Evolutionary conservation across 2,329 filamentous ascomycete genomes (phyloP), one percentile per base, ranked within the genome.

Genomic region (Pestalotiopsis fici): DNA sequence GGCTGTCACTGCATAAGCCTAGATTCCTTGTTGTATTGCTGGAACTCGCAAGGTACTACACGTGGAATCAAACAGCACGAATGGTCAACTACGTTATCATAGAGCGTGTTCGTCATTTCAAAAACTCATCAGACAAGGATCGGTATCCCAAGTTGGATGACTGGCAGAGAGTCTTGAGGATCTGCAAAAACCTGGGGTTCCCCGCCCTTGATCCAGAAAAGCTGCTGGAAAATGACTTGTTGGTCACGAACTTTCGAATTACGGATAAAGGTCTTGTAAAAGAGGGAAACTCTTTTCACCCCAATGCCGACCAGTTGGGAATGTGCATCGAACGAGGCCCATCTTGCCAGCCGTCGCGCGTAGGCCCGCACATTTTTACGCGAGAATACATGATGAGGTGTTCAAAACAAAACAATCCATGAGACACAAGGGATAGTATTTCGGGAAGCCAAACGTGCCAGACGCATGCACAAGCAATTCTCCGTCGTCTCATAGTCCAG

Each of bases 11-110:
- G 18, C 61, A 64, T 27, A 64, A 21, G 2, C 61, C 61, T 9
- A 54, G 61, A 31, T 64, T 64, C 23, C 61, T 64, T 15, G 39
- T 43, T 9, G 23, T 64, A 11, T 28, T 64, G 7, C 25, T 64
- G 23, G 61, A 64, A 18, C 61, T 64, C 21, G 61, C 61, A 28
- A n/a, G 47, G 15, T 25, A 64, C n/a, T 64, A 64, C 27, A 54
- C 61, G 12, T 64, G 61, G 61, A 39, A 55, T 12, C 61, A 64
- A 31, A 55, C 43, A 2, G 54, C 61, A n/a, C 7, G 25, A 6
- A 64, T 64, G 61, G 43, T 64, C 61, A 64, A 55, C 43, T 55
- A 64, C 28, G 23, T 47, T 15, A 35, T 64, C 43, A 64, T 64
- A n/a, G 61, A 64, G 25, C 61, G 61, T 11, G 61, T 64, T 15